Evolutionary conservation across 2,329 filamentous ascomycete genomes (phyloP).

Genomic region (Zalaria obscura): DNA sequence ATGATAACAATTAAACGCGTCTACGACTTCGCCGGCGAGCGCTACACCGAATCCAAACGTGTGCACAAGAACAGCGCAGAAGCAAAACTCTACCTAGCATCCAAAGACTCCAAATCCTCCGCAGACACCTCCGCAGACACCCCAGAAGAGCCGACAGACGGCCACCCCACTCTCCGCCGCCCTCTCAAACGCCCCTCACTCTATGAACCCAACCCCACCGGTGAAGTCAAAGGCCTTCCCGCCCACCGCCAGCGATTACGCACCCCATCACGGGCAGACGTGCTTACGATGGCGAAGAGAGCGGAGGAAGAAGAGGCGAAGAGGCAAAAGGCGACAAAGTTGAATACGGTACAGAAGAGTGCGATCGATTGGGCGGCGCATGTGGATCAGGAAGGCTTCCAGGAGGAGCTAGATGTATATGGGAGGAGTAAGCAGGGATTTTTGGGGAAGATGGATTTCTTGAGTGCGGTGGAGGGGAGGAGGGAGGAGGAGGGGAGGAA

Average conservation of each 20-base stretch:
- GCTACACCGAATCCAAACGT: constrained; percentile 37
- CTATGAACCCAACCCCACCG: constrained; percentile 37
- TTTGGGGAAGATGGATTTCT: constrained; percentile 47
- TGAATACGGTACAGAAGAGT: constrained; percentile 54
- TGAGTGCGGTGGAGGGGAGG: constrained; percentile 42
- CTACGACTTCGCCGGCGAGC: constrained; percentile 44
- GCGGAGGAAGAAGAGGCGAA: constrained; percentile 18
- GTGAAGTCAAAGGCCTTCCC: constrained; percentile 29
- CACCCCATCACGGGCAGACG: constrained; percentile 16
- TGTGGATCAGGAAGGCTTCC: constrained; percentile 46
- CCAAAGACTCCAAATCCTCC: constrained; percentile 13
- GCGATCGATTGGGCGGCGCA: constrained; percentile 51
- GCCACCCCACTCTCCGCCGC: constrained; percentile 18
- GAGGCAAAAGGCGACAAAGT: constrained; percentile 37
- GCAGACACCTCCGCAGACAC: constrained; percentile 7
- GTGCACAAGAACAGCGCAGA: constrained; percentile 40
- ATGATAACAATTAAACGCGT: constrained; percentile 41
- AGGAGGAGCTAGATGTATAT: constrained; percentile 46
- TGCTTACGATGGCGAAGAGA: constrained; percentile 17
- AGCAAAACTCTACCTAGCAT: constrained; percentile 36
- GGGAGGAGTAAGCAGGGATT: constrained; percentile 49
- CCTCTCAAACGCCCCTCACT: constrained; percentile 31
- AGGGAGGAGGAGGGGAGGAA: constrained; percentile 41
- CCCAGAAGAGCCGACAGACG: constrained; percentile 10
- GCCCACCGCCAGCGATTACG: constrained; percentile 27